These are phyloP conservation scores for Diaporthe citri DNA, from an alignment of 2,329 filamentous ascomycete species.

Conservation along the genomic window DNA sequence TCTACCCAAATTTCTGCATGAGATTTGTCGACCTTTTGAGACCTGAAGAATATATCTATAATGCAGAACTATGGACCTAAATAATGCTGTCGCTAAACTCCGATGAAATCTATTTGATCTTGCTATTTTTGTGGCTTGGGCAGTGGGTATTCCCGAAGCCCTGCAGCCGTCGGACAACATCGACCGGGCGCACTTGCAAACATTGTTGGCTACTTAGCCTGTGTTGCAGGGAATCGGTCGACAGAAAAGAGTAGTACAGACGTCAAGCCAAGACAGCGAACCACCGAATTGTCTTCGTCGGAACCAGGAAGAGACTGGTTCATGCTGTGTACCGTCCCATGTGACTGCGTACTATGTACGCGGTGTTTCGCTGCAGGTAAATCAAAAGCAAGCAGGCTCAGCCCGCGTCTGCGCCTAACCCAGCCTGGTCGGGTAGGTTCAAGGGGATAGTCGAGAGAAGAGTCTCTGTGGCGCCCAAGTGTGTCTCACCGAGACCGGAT, in stretches of 20 bases:
- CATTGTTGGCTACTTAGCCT: not conserved
- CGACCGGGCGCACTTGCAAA: not conserved
- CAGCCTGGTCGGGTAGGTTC: not conserved
- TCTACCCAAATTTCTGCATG: not conserved
- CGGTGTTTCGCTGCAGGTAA: not conserved
- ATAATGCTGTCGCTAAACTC: not conserved
- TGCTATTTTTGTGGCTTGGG: not conserved
- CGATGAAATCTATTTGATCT: not conserved
- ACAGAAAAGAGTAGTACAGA: not conserved
- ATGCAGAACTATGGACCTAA: not conserved
- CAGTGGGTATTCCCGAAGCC: not conserved
- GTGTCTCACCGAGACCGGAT: not conserved
- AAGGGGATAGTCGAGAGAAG: not conserved
- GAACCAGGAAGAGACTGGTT: not conserved
- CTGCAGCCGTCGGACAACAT: not conserved
- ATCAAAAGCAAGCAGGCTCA: not conserved
- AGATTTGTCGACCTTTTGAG: not conserved
- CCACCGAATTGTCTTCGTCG: not conserved
- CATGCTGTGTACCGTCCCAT: not conserved
- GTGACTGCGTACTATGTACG: too few relatives aligned
- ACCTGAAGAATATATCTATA: not conserved
- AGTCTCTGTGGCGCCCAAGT: not conserved
- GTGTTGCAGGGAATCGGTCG: not conserved
- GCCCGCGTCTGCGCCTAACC: not conserved
- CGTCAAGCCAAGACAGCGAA: not conserved